These are phyloP conservation scores for Daldinia childiae DNA, from an alignment of 495 filamentous ascomycete genomes.

Conservation along the genomic window DNA sequence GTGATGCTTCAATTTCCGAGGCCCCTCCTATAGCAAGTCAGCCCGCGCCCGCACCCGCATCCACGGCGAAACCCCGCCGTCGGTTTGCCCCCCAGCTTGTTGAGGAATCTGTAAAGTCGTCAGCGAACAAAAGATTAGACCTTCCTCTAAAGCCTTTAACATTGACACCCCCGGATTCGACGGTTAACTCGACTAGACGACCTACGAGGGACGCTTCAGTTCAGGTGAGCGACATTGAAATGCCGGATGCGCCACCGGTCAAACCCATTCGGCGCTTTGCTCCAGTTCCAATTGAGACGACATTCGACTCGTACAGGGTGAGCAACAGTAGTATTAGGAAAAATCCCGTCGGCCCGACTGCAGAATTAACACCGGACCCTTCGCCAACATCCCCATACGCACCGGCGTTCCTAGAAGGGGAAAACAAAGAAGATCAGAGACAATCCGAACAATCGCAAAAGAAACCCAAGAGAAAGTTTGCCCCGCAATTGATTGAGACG, in stretches of 20 bases:
- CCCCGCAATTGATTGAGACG: slow-evolving; percentile 75
- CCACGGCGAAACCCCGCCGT: slow-evolving; percentile 50
- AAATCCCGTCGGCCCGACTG: slow-evolving; percentile 47
- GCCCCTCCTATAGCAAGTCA: slow-evolving; percentile 30
- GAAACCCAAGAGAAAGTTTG: slow-evolving; percentile 60
- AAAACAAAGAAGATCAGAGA: slow-evolving; percentile 24
- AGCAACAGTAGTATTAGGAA: slow-evolving; percentile 43
- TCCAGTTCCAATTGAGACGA: slow-evolving; percentile 69
- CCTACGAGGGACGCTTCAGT: slow-evolving; percentile 43
- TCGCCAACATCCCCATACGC: slow-evolving; percentile 54
- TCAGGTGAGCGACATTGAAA: slow-evolving; percentile 37
- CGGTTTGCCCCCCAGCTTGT: slow-evolving; percentile 65
- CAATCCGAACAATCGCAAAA: slow-evolving; percentile 27
- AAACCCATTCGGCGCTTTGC: slow-evolving; percentile 58
- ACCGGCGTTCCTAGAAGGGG: slow-evolving; percentile 29
- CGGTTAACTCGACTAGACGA: slow-evolving; percentile 35
- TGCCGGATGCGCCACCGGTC: slow-evolving; percentile 33
- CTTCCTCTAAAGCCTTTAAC: slow-evolving; percentile 5
- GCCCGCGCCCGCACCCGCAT: slow-evolving; percentile 8
- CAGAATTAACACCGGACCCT: slow-evolving; percentile 61
- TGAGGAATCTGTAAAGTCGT: slow-evolving; percentile 62
- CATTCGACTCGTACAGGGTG: slow-evolving; percentile 61
- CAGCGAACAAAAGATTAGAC: slow-evolving; percentile 26
- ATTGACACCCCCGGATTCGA: slow-evolving; percentile 36
- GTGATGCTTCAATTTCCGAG: slow-evolving; percentile 38